A percentile compares a stretch with the other conserved stretches of the same genome.
Evolutionary conservation across 2,329 filamentous ascomycete genomes (phyloP).

Genomic region (Piedraia hortae): DNA sequence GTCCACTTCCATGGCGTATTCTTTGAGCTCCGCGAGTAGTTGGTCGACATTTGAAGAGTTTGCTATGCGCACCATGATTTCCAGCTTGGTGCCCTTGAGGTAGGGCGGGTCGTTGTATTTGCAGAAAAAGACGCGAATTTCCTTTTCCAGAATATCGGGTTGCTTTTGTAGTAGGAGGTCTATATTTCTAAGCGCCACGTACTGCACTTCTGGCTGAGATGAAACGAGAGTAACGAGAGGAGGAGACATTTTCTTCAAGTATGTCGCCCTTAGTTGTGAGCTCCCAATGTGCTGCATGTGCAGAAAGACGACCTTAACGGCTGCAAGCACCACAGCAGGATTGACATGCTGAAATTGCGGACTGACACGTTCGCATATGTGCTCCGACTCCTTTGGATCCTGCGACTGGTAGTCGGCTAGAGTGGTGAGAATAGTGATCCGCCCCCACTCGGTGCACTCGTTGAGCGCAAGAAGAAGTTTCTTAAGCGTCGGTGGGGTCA

Average conservation of each 20-base stretch:
- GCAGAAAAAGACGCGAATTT: constrained; percentile 96
- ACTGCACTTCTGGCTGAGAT: constrained; percentile 88
- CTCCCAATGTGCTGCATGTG: constrained; percentile 64
- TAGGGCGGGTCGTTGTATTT: constrained; percentile 98
- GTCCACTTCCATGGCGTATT: constrained; percentile 92
- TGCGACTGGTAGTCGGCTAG: constrained; percentile 62
- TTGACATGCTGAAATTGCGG: constrained; percentile 98
- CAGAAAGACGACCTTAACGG: constrained; percentile 89
- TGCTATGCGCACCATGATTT: constrained; percentile 97
- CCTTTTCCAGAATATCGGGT: constrained; percentile 87
- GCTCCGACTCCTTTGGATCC: constrained; percentile 90
- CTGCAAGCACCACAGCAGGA: constrained; percentile 84
- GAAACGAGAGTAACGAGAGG: constrained; percentile 87
- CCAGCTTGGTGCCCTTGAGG: constrained; percentile 87
- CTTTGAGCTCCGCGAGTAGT: constrained; percentile 74
- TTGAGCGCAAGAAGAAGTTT: constrained; percentile 91
- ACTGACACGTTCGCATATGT: constrained; percentile 86
- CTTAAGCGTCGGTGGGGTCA: constrained; percentile 62
- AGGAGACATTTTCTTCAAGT: constrained; percentile 96
- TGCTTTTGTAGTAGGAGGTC: constrained; percentile 87
- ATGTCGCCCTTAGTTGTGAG: constrained; percentile 51
- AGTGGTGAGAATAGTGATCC: constrained; percentile 76
- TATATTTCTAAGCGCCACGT: constrained; percentile 87
- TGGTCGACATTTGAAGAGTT: constrained; percentile 95
- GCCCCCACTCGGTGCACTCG: constrained; percentile 94